These are phyloP conservation scores for Solanum arcanum DNA, from an alignment of 257 asterid genomes.

Conservation along the genomic window DNA sequence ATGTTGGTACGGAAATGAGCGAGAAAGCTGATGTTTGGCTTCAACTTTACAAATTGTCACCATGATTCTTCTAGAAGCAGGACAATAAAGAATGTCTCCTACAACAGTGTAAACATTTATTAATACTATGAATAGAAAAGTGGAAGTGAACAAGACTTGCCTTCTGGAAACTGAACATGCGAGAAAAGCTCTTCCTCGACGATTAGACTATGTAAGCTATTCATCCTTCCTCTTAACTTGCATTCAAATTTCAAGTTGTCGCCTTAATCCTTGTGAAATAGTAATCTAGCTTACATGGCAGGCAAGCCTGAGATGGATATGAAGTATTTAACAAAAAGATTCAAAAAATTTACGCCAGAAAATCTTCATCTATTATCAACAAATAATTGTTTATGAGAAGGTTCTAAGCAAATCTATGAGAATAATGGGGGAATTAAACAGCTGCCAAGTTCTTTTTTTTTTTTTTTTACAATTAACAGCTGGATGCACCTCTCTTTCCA, in stretches of 20 bases:
- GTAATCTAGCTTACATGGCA: not conserved
- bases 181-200: not conserved
- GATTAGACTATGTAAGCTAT: not conserved
- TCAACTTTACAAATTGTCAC: not conserved
- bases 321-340: not conserved
- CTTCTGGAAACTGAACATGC: not conserved
- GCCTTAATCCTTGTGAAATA: not conserved
- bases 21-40: not conserved
- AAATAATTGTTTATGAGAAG: constrained; percentile 21
- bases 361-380: not conserved
- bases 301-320: not conserved
- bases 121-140: not conserved
- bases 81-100: not conserved
- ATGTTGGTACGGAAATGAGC: not conserved
- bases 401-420: constrained; percentile 11
- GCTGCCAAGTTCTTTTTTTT: constrained; percentile 25
- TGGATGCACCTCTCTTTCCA: constrained; percentile 16
- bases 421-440: constrained; percentile 15
- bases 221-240: not conserved
- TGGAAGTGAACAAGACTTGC: not conserved
- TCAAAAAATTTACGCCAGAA: not conserved
- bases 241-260: not conserved
- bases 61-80: not conserved
- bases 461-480: constrained; percentile 61
- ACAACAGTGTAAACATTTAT: not conserved